Conservation (phyloP, 164 flowering plant genomes). For the Amborella trichopoda region DNA sequence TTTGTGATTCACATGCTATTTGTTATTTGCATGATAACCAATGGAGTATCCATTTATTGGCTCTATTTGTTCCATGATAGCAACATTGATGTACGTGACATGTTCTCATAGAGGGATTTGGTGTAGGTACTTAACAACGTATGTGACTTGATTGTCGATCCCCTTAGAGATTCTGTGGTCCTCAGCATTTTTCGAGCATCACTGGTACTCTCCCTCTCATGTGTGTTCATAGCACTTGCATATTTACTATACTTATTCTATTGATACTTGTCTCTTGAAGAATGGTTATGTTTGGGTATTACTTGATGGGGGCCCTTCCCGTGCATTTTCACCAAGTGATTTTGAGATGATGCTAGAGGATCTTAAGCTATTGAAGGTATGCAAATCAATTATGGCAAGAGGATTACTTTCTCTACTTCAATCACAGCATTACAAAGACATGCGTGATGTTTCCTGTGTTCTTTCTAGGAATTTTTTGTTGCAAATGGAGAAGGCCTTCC, state of each 20-base stretch:
- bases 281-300: conserved; percentile 61
- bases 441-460: neutral
- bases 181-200: conserved; percentile 50
- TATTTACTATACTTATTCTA: too few relatives aligned
- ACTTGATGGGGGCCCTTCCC: conserved; percentile 87
- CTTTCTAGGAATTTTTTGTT: conserved; percentile 66
- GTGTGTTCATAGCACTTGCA: neutral
- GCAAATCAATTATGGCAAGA: too few relatives aligned
- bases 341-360: conserved; percentile 56
- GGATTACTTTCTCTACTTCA: neutral
- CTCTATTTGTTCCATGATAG: neutral
- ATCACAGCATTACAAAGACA: neutral
- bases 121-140: conserved; percentile 50
- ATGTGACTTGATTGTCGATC: conserved; percentile 46
- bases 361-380: conserved; percentile 56
- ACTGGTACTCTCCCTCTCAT: conserved; percentile 31
- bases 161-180: conserved; percentile 55
- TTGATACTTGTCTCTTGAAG: conserved; percentile 27
- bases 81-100: too few relatives aligned
- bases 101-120: neutral
- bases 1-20: too few relatives aligned
- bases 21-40: too few relatives aligned
- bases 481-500: conserved; percentile 93
- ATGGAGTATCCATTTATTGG: neutral
- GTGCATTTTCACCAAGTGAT: conserved; percentile 64